Percentiles rank a stretch among this genome's conserved stretches.
phyloP scores from a whole-genome alignment of 768 basidiomycete species.

The Suillus fuscotomentosus region DNA sequence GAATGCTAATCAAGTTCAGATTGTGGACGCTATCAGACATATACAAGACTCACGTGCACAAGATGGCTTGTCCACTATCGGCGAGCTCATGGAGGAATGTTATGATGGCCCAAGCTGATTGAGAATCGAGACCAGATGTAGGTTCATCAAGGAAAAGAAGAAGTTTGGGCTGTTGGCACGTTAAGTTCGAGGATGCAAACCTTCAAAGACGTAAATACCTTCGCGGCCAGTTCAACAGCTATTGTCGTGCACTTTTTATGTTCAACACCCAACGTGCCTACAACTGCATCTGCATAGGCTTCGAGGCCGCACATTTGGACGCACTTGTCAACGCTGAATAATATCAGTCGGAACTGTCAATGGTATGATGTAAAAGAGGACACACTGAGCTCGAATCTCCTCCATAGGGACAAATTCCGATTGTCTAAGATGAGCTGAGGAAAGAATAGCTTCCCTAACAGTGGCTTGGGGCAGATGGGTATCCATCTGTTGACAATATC shows the following conservation, averaged over 20 bases:
- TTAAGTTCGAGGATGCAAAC: not conserved
- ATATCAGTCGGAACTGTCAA: not conserved
- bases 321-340: conserved; percentile 48
- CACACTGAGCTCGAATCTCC: conserved; percentile 82
- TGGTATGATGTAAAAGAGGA: conserved; percentile 5
- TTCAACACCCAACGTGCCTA: conserved; percentile 67
- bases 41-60: conserved; percentile 68
- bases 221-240: conserved; percentile 84
- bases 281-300: conserved; percentile 63
- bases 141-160: conserved; percentile 89
- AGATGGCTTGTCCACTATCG: conserved; percentile 79
- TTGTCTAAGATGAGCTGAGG: conserved; percentile 81
- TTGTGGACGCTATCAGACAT: not conserved
- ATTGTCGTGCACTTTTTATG: conserved; percentile 84
- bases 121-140: conserved; percentile 84
- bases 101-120: conserved; percentile 83
- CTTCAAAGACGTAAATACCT: conserved; percentile 27
- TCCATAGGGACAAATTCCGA: conserved; percentile 56
- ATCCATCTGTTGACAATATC: conserved; percentile 87
- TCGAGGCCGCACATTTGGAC: conserved; percentile 65
- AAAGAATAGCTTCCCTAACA: conserved; percentile 75
- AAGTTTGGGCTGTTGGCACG: conserved; percentile 54
- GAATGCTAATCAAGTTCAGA: conserved; percentile 34
- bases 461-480: conserved; percentile 75
- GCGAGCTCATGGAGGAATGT: conserved; percentile 74